Conservation (phyloP, 2,329 filamentous ascomycete genomes). For the Fusarium liriodendri region DNA sequence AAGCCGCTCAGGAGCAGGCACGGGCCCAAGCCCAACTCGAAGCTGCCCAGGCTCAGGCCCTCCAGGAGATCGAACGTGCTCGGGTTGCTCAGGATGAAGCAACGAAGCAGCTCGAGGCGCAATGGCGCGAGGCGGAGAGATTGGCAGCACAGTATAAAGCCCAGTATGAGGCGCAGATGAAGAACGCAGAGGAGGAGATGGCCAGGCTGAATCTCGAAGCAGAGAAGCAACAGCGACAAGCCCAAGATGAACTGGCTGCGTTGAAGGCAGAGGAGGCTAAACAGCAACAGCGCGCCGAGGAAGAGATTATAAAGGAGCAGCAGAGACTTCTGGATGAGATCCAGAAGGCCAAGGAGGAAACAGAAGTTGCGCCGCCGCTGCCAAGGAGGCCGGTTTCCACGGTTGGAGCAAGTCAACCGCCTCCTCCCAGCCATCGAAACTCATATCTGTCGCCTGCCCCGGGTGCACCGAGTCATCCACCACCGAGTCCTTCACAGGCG, state of each 20-base stretch:
- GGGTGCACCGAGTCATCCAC: background rate
- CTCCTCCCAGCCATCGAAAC: background rate
- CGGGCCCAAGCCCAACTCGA: slow-evolving; percentile 8
- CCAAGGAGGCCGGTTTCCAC: slow-evolving; percentile 24
- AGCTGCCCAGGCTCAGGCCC: background rate
- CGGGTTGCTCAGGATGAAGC: background rate
- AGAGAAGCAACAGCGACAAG: slow-evolving; percentile 6
- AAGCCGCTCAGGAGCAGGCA: background rate
- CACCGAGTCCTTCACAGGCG: background rate
- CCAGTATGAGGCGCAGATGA: slow-evolving; percentile 29
- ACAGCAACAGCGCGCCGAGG: slow-evolving; percentile 1
- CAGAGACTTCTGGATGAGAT: slow-evolving; percentile 32
- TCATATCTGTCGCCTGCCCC: background rate
- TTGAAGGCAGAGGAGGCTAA: slow-evolving; percentile 17
- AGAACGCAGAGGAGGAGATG: slow-evolving; percentile 17
- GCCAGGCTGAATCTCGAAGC: slow-evolving; percentile 9
- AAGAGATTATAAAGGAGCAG: slow-evolving; percentile 28
- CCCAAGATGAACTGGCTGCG: slow-evolving; percentile 1
- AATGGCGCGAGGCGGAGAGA: slow-evolving; percentile 35
- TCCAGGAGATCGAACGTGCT: background rate
- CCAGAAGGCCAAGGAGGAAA: background rate
- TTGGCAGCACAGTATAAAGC: slow-evolving; percentile 36
- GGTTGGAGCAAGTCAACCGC: background rate
- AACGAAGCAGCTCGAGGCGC: slow-evolving; percentile 20
- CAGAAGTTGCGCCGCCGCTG: slow-evolving; percentile 13